Base-by-base conservation (phyloP, 306 rosid genomes). In the Benincasa hispida region DNA sequence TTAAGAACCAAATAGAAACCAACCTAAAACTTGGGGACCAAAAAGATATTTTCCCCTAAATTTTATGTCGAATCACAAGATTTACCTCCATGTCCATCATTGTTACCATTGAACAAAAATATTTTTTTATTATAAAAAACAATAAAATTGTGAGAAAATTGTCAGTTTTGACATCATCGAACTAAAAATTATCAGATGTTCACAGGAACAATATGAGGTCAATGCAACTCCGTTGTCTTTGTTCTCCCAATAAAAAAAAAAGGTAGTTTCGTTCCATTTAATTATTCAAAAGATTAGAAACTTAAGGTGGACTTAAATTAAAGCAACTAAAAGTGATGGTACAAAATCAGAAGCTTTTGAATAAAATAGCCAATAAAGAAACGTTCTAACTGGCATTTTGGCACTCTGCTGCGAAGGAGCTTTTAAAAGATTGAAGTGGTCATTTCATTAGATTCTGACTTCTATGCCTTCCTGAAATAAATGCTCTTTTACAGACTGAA, bases 401-500 rank as follows among this genome's bases (percentile, higher is more conserved):
- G 17, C 15, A 45, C 55, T 50, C 55, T 50, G n/a, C 21, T 15
- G 21, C 8, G n/a, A 5, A 50, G n/a, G n/a, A 17, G 21, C 9
- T 50, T 15, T 50, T 17, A 50, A 45, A 17, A 17, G 55, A 17
- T 50, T 50, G 55, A 50, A 14, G 2, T 12, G 3, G 47, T 41
- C 47, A n/a, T n/a, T 32, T 48, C 21, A 15, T 50, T 80, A 87
- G 51, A 86, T 83, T 86, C 97, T 84, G 76, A 91, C 95, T 81
- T 94, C 98, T 61, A 91, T 91, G 77, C 88, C 91, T 85, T 90
- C 88, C 78, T 85, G 84, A 34, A 83, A 86, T 84, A 93, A 86
- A 79, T 90, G 92, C 85, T 82, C 97, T 74, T 91, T 93, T 41
- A 93, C 98, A 1, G 88, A 82, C 56, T 72, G 94, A 84, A 91